A percentile compares a stretch with the other conserved stretches of the same genome.
These are phyloP conservation scores for Clarireedia paspali DNA, from an alignment of 2,329 filamentous ascomycete species.

Conservation along the genomic window DNA sequence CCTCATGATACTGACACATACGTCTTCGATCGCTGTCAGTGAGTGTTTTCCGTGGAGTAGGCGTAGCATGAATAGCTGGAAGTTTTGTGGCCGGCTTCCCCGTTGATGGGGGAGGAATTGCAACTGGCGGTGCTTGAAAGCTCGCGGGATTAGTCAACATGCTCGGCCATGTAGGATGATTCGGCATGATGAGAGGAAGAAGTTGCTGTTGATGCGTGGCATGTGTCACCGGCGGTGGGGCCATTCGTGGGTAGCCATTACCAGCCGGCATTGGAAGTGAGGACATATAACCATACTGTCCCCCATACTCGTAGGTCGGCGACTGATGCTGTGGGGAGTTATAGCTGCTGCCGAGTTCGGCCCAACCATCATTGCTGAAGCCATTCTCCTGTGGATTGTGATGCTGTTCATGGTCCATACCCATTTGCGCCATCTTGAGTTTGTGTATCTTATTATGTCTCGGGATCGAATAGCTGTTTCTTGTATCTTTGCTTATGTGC, in stretches of 20 bases:
- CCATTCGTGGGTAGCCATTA: constrained; percentile 42
- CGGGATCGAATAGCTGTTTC: neutral
- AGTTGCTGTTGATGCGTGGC: constrained; percentile 45
- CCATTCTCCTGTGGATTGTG: constrained; percentile 28
- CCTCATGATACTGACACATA: constrained; percentile 92
- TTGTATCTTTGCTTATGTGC: constrained; percentile 10
- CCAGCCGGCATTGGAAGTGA: constrained; percentile 53
- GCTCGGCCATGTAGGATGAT: constrained; percentile 66
- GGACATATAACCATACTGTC: constrained; percentile 52
- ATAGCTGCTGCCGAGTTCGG: constrained; percentile 40
- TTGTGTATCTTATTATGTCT: constrained; percentile 27
- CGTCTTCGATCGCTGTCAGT: constrained; percentile 82
- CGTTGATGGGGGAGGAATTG: constrained; percentile 47
- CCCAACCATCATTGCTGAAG: constrained; percentile 44
- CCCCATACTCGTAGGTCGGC: constrained; percentile 61
- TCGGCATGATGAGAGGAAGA: constrained; percentile 65
- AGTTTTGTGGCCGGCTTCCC: constrained; percentile 36
- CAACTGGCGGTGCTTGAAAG: constrained; percentile 48
- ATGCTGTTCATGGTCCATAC: constrained; percentile 28
- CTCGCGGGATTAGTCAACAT: constrained; percentile 66
- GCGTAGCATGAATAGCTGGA: constrained; percentile 41
- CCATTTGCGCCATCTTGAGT: constrained; percentile 30
- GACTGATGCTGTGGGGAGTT: constrained; percentile 54
- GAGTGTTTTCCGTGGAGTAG: constrained; percentile 75
- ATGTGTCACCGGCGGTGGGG: constrained; percentile 45